Base-by-base conservation (phyloP, 192 early-diverging fungal genomes). In the Backusella morwellensis region DNA sequence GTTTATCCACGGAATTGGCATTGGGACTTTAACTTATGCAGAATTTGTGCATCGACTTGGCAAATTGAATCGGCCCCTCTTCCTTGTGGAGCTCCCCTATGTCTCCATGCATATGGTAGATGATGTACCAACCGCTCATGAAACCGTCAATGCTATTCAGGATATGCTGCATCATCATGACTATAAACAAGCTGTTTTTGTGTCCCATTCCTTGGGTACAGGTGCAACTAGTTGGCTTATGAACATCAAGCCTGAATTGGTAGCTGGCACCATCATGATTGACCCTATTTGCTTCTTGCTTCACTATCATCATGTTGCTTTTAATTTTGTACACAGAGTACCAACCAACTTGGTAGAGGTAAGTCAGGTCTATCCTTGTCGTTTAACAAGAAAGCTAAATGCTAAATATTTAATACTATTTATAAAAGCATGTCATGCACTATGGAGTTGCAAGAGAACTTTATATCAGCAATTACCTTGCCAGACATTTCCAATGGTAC, bases 241-340 rank as follows among this genome's bases (percentile, higher is more conserved):
- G 66, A 88, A 88, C 38, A 80, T 87, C 35, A 71, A 83, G 0
- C 82, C 84, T 34, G 87, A 88, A 32, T 72, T 78, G 35, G 81
- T 89, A 21, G 82, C 82, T 4, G 89, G 90, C 2, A 50, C 85
- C 23, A 82, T 94, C 8, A 75, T 94, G 41, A 78, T 89, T 35
- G 93, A 94, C 35, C 93, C 93, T 6, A 87, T 94, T 70, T 86
- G 85, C 47, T 92, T 94, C 77, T 69, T 89, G 34, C 81, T 93
- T 2, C 90, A 87, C 73, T 86, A 91, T 63, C 87, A 83, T 11
- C 47, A 89, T 74, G 85, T 93, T 35, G 88, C 88, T 23, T 89
- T 85, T 72, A 93, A 94, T 74, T 89, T 89, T 78, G 80, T 85
- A 8, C 83, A 86, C 66, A 71, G 88, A 32, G 44, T 69, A 1